Base-by-base conservation (phyloP, 148 eudicot genomes). In the Dysphania ambrosioides region DNA sequence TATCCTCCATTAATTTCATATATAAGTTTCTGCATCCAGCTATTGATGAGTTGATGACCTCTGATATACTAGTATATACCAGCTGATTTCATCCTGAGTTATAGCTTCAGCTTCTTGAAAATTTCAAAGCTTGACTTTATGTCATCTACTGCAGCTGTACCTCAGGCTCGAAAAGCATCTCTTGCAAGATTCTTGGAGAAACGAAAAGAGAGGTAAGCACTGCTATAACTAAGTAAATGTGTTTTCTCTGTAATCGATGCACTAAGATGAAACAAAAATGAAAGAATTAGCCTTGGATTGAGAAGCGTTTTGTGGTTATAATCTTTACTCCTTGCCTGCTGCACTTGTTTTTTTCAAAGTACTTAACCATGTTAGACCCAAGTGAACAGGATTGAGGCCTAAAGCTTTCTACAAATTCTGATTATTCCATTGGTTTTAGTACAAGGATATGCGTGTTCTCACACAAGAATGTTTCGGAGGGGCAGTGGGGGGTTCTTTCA, bases 111-210 rank as follows among this genome's bases (percentile, higher is more conserved):
- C 7, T 21, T 53, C 58, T 53, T 19, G 6, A 0, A 19, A 53
- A 5, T 53, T 53, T n/a, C n/a, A n/a, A n/a, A n/a, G 26, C 23
- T 0, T 29, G 27, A 6, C 16, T 15, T 59, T 71, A 16, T 72
- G 3, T 44, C 66, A 51, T 68, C 4, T 70, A 21, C 34, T 85
- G 86, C 82, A 87, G 89, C 87, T 77, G 95, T 86, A 56, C 95
- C 95, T 71, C 91, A 86, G 79, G 86, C 86, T 76, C 88, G 90
- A 11, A 83, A 83, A 85, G 91, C 89, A 72, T 88, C 95, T 13
- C 82, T 88, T 76, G 87, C 90, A 64, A 87, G 91, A 67, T 90
- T 90, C 75, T 44, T 88, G 72, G 88, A 88, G 83, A 90, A 83
- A 65, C 87, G 95, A 64, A 88, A 85, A 73, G 91, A 86, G 70